Percentiles rank a stretch among this genome's conserved stretches.
Conservation (phyloP, 768 basidiomycete genomes). For the Mycena polygramma region DNA sequence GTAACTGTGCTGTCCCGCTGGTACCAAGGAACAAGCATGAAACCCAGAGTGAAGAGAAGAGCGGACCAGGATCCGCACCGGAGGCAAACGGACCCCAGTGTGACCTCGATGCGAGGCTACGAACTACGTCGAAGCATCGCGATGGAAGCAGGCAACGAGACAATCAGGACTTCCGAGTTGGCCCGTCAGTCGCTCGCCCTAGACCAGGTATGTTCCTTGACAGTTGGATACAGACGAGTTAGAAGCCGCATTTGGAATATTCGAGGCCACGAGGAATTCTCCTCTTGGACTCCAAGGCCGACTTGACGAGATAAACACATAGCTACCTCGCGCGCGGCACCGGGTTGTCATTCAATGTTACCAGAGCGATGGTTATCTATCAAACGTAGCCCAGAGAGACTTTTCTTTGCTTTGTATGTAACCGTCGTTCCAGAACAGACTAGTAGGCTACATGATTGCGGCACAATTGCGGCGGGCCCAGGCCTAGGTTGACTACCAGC, state of each 20-base stretch:
- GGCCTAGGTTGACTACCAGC: background rate
- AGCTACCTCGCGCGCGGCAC: background rate
- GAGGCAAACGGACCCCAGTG: slow-evolving; percentile 1
- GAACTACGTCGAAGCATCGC: slow-evolving; percentile 11
- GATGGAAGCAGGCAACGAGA: background rate
- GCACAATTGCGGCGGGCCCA: background rate
- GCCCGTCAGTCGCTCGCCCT: too few species aligned
- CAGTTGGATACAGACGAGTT: too few species aligned
- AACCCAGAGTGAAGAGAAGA: slow-evolving; percentile 6
- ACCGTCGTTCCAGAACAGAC: background rate
- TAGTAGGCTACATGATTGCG: too few species aligned
- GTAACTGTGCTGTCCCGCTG: background rate
- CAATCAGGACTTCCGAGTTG: background rate
- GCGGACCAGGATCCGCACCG: slow-evolving; percentile 26
- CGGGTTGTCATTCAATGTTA: background rate
- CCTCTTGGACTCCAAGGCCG: too few species aligned
- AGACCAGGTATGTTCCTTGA: too few species aligned
- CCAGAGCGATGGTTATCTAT: slow-evolving; percentile 3
- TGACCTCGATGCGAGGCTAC: slow-evolving; percentile 12
- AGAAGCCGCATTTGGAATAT: too few species aligned
- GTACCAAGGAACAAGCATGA: slow-evolving; percentile 4
- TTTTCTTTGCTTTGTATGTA: slow-evolving; percentile 1
- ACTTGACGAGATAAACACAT: too few species aligned
- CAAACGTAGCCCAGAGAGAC: background rate
- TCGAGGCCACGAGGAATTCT: too few species aligned